These are phyloP conservation scores for Leucosporidium yakuticum DNA, from an alignment of 768 basidiomycete species.

Conservation along the genomic window DNA sequence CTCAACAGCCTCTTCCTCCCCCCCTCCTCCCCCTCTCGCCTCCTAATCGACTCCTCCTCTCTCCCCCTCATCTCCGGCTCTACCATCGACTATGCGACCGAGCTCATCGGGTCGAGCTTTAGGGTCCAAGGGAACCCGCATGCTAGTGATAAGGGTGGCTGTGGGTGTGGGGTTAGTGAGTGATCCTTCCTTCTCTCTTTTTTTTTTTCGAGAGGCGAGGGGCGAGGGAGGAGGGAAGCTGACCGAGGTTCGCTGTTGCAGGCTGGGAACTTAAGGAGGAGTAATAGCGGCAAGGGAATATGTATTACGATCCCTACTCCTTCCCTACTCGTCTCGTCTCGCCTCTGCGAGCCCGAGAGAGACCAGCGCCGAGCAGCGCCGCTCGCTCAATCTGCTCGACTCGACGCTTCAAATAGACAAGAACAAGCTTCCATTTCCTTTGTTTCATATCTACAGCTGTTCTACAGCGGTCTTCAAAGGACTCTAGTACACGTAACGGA, in stretches of 20 bases:
- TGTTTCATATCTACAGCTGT: no score
- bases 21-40: conserved; percentile 43
- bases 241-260: not conserved
- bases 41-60: conserved; percentile 81
- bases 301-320: no score
- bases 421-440: no score
- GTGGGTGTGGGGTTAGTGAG: conserved; percentile 74
- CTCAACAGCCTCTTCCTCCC: conserved; percentile 11
- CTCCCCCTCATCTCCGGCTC: conserved; percentile 78
- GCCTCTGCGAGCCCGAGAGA: no score
- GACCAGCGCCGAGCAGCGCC: no score
- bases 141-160: conserved; percentile 73
- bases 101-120: conserved; percentile 90
- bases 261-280: conserved; percentile 34
- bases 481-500: not conserved
- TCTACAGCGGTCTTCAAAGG: not conserved
- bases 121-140: conserved; percentile 77
- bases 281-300: not conserved
- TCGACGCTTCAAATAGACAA: no score
- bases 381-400: no score
- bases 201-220: not conserved
- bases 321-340: no score
- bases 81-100: conserved; percentile 83
- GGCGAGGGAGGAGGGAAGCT: not conserved
- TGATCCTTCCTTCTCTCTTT: not conserved